These are phyloP conservation scores for Hyphopichia buzzinii DNA, from an alignment of 1,139 yeast species.

Conservation along the genomic window DNA sequence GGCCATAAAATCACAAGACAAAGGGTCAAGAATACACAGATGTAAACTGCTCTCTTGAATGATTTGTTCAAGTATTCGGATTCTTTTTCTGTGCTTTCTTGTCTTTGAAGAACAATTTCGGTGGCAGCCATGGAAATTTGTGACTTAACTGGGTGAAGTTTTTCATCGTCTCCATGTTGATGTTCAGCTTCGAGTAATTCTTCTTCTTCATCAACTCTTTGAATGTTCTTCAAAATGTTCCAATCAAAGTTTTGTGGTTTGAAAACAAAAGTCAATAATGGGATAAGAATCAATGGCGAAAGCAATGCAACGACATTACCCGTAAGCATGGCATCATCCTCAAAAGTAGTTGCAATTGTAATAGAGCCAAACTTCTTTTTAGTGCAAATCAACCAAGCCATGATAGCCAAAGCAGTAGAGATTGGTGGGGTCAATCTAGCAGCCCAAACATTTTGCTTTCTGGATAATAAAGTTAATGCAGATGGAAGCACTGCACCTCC, in stretches of 20 bases:
- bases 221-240: conserved; percentile 53
- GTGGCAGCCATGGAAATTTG: conserved; percentile 40
- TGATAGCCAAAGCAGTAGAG: conserved; percentile 60
- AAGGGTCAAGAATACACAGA: conserved; percentile 57
- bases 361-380: conserved; percentile 51
- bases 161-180: conserved; percentile 29
- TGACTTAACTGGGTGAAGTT: conserved; percentile 38
- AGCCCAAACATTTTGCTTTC: conserved; percentile 60
- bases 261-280: conserved; percentile 60
- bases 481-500: conserved; percentile 85
- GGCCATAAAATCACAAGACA: conserved; percentile 75
- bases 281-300: conserved; percentile 68
- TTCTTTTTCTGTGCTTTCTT: conserved; percentile 44
- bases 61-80: conserved; percentile 43
- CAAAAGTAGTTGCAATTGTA: conserved; percentile 64
- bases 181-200: conserved; percentile 47
- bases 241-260: conserved; percentile 78
- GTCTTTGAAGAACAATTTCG: conserved; percentile 36
- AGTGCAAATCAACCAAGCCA: conserved; percentile 66
- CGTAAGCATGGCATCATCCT: conserved; percentile 78
- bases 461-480: conserved; percentile 67
- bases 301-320: conserved; percentile 83
- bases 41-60: conserved; percentile 52
- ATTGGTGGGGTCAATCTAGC: conserved; percentile 60
- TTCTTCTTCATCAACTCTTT: conserved; percentile 66